Conservation (phyloP, 176 grass and related monocot genomes). For the Themeda triandra region DNA sequence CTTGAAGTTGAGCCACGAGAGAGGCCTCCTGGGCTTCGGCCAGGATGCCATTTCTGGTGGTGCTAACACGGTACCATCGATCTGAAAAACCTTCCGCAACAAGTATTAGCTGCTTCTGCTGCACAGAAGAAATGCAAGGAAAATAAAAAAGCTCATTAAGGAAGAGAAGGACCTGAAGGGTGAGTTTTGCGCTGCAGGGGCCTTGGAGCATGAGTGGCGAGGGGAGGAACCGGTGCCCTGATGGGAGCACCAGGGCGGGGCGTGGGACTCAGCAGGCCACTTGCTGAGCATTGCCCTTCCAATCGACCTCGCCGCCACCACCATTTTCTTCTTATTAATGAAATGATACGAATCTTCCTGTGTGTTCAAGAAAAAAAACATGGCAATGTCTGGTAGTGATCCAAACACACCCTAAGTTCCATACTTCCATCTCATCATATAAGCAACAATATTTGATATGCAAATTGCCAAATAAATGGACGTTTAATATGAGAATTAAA, state of each 20-base stretch:
- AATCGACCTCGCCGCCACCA: not conserved
- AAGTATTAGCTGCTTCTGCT: not conserved
- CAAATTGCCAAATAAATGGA: no score
- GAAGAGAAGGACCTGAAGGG: slow-evolving; percentile 46
- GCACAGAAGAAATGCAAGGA: not conserved
- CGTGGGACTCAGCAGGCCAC: slow-evolving; percentile 43
- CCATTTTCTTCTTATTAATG: no score
- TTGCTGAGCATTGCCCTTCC: slow-evolving; percentile 35
- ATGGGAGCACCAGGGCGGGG: slow-evolving; percentile 51
- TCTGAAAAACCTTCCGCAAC: slow-evolving; percentile 26
- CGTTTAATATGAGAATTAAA: no score
- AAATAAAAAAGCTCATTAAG: not conserved
- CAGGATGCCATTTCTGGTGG: slow-evolving; percentile 36
- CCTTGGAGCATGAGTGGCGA: slow-evolving; percentile 56
- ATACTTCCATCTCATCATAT: no score
- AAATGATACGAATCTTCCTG: no score
- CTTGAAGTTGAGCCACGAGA: slow-evolving; percentile 80
- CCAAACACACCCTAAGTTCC: no score
- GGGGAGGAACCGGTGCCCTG: slow-evolving; percentile 42
- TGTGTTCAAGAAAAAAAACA: no score
- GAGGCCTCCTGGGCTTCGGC: slow-evolving; percentile 38
- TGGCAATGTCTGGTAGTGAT: no score
- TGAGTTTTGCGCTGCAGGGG: slow-evolving; percentile 52
- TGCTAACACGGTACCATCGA: slow-evolving; percentile 58
- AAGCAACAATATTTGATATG: no score